A percentile compares a stretch with the other conserved stretches of the same genome.
These are phyloP conservation scores for Rhizomucor pusillus DNA, from an alignment of 371 early-diverging fungal genomes.

Conservation along the genomic window DNA sequence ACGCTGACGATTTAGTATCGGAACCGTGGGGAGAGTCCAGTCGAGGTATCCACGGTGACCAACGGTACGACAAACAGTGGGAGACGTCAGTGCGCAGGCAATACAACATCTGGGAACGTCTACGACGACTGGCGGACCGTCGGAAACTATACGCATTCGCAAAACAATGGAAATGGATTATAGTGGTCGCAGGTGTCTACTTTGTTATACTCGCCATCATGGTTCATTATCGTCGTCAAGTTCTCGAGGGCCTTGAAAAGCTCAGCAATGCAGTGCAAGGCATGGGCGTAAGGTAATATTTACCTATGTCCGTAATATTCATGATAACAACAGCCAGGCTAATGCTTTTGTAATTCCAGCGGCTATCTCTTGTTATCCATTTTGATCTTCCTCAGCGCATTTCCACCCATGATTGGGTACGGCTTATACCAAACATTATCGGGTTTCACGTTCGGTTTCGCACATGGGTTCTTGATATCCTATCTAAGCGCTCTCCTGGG, in stretches of 20 bases:
- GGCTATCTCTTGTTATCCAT: conserved; percentile 40
- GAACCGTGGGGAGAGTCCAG: background rate
- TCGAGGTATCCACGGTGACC: background rate
- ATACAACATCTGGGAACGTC: background rate
- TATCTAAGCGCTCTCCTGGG: conserved; percentile 61
- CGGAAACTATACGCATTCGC: conserved; percentile 7
- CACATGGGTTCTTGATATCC: conserved; percentile 55
- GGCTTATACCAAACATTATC: conserved; percentile 61
- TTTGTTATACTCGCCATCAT: conserved; percentile 21
- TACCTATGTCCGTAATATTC: background rate
- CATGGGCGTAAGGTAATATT: conserved; percentile 36
- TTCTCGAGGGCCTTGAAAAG: conserved; percentile 32
- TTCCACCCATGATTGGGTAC: conserved; percentile 71
- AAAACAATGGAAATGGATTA: conserved; percentile 13
- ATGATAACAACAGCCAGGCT: background rate
- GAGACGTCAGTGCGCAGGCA: background rate
- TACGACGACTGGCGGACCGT: background rate
- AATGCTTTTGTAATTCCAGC: conserved; percentile 9
- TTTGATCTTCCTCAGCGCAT: conserved; percentile 55
- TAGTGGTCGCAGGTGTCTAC: conserved; percentile 6
- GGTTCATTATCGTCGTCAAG: conserved; percentile 25
- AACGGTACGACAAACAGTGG: background rate
- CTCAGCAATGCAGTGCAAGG: conserved; percentile 24
- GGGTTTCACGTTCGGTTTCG: conserved; percentile 68
- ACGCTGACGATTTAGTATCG: background rate